These are phyloP conservation scores for Uncinocarpus reesii DNA, from an alignment of 2,329 filamentous ascomycete genomes.

Conservation along the genomic window DNA sequence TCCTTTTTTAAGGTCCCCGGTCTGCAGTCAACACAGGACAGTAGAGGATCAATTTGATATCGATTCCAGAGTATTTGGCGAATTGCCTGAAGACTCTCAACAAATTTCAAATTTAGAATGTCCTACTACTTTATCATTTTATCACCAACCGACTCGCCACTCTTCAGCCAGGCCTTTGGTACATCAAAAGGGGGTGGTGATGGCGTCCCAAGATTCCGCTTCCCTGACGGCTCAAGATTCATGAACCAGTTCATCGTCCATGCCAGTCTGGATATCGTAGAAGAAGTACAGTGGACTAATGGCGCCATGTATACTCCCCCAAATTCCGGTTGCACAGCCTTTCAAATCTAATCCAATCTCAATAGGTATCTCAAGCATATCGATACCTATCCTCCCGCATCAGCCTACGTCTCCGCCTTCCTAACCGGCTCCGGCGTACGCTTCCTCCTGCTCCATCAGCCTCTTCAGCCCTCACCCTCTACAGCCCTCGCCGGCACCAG, in stretches of 20 bases:
- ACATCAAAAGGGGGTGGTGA: conserved; percentile 94
- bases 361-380: conserved; percentile 87
- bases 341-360: neutral
- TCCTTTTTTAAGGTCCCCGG: no score
- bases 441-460: conserved; percentile 88
- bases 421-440: conserved; percentile 85
- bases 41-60: no score
- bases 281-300: conserved; percentile 89
- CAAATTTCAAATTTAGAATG: conserved; percentile 46
- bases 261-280: conserved; percentile 84
- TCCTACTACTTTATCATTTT: conserved; percentile 98
- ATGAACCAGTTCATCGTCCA: conserved; percentile 98
- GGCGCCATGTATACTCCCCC: conserved; percentile 58
- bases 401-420: conserved; percentile 90
- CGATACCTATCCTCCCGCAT: conserved; percentile 75
- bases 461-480: conserved; percentile 43
- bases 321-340: neutral
- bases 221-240: conserved; percentile 76
- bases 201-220: conserved; percentile 80
- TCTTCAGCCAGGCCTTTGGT: conserved; percentile 95
- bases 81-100: neutral
- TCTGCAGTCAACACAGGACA: no score
- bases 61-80: no score
- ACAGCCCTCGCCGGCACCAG: conserved; percentile 30
- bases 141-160: conserved; percentile 85